These are phyloP conservation scores for Wickerhamomyces bisporus DNA, from an alignment of 805 yeast genomes.

Conservation along the genomic window DNA sequence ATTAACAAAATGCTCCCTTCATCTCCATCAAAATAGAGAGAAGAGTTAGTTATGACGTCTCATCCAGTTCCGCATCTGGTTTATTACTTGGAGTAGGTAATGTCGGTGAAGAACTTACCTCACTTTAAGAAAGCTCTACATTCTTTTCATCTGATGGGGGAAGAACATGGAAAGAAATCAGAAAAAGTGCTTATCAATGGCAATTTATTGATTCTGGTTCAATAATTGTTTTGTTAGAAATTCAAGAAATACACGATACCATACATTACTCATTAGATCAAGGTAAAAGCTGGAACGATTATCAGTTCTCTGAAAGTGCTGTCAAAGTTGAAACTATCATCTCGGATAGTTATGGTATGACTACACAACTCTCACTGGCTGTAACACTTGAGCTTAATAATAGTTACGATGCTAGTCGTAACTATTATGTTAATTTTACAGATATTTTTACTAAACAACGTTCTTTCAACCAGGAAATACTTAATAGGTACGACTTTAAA, in stretches of 20 bases:
- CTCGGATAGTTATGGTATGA: conserved; percentile 76
- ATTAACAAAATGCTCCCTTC: conserved; percentile 65
- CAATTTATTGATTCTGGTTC: conserved; percentile 96
- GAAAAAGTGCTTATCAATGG: conserved; percentile 79
- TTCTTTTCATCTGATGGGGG: conserved; percentile 91
- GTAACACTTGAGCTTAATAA: no score
- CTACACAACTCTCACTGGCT: conserved; percentile 47
- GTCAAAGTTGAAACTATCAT: conserved; percentile 74
- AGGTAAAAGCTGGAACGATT: conserved; percentile 72
- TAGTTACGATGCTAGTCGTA: conserved; percentile 40
- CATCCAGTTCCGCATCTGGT: conserved; percentile 88
- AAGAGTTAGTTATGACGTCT: conserved; percentile 71
- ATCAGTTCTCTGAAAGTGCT: conserved; percentile 51
- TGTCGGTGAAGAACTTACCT: conserved; percentile 61
- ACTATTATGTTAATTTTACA: conserved; percentile 55
- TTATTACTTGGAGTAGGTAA: conserved; percentile 89
- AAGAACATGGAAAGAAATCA: conserved; percentile 75
- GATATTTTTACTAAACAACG: conserved; percentile 51
- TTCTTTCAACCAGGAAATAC: conserved; percentile 37
- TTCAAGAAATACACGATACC: conserved; percentile 50
- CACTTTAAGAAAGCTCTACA: conserved; percentile 53
- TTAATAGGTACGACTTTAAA: conserved; percentile 53
- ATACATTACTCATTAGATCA: conserved; percentile 69
- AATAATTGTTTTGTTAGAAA: conserved; percentile 66
- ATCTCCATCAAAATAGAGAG: conserved; percentile 91